These are phyloP conservation scores for Pseudogymnoascus sp. DNA, from an alignment of 2,329 filamentous ascomycete species.

Conservation along the genomic window DNA sequence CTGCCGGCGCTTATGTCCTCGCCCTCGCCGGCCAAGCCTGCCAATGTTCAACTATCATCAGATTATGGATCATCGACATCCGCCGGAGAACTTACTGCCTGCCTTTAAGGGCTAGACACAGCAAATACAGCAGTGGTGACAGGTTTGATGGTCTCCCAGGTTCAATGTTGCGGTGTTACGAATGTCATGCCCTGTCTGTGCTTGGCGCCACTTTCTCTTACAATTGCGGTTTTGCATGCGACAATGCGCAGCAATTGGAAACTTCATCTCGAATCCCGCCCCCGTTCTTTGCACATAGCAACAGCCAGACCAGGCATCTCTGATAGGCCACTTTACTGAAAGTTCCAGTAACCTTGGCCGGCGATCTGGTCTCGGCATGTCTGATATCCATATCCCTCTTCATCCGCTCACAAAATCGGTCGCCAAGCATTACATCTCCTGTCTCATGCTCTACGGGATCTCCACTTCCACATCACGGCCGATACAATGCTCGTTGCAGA, in stretches of 20 bases:
- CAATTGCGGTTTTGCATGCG: background rate
- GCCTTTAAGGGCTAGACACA: background rate
- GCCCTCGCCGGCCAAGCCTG: background rate
- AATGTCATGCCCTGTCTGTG: background rate
- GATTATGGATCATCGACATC: background rate
- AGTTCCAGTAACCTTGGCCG: background rate
- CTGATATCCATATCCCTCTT: background rate
- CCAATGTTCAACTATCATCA: background rate
- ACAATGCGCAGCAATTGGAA: conserved; percentile 1
- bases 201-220: background rate
- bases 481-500: conserved; percentile 1
- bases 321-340: background rate
- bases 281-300: background rate
- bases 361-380: background rate
- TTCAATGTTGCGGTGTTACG: background rate
- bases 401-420: background rate
- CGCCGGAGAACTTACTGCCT: background rate
- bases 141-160: background rate
- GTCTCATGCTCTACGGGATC: conserved; percentile 2
- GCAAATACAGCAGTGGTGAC: background rate
- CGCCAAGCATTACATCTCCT: background rate
- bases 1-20: background rate
- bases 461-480: background rate
- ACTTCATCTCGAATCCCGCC: background rate
- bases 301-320: background rate